Evolutionary conservation across 495 filamentous ascomycete genomes (phyloP), one percentile per base, ranked within the genome.

Genomic region (Haplographium delicatum): DNA sequence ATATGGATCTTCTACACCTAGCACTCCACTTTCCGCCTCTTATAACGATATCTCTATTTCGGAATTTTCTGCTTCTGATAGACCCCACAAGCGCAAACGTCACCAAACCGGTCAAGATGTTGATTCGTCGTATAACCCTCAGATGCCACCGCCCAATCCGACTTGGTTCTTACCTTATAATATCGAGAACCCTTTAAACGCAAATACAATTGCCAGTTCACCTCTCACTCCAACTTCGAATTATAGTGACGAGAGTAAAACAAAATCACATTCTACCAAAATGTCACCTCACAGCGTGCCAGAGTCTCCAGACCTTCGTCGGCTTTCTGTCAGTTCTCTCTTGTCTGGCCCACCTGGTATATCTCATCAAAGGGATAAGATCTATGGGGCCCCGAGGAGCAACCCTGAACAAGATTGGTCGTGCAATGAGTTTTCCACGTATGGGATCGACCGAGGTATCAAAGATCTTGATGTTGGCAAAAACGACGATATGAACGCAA

Each of bases 401-500:
- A 57, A 50, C 39, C 49, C 37, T 10, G 53, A 56, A 13, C 47
- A 39, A 22, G 60, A 67, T 28, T 62, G 52, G 60, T 18, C 51
- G 58, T 20, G 46, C 50, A 51, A 61, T 15, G 65, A 68, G 33
- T 52, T 58, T 8, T 68, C 58, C n/a, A 68, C 63, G 33, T 87
- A 85, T 60, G 86, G 86, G 1, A 68, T 83, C 44, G 86, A 91
- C 58, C 71, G 76, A 22, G 86, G 86, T 3, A 71, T 78, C 47
- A 76, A 78, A 2, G 86, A 91, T 65, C 61, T 74, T 13, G 86
- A 91, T 61, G 56, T 84, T 3, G 79, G 79, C 11, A 75, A 74
- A 38, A 89, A 89, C 51, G 78, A 88, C 53, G 86, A 91, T 51
- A 55, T 53, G 24, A 69, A 71, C 41, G 73, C 75, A 5, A 71